Base-by-base conservation (phyloP, 371 early-diverging fungal species). In the Mucor saturninus region DNA sequence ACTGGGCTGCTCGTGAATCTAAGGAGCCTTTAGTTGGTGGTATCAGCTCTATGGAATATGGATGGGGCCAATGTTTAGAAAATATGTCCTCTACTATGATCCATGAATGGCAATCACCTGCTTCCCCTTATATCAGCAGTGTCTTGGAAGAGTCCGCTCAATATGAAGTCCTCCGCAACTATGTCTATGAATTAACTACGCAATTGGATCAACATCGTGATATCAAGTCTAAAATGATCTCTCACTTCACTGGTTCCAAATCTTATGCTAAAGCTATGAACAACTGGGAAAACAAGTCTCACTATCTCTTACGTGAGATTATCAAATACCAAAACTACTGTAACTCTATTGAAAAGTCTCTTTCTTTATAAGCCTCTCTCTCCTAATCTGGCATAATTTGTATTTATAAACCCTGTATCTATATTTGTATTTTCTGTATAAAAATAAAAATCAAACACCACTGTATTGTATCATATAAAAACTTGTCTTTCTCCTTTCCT, bases 1-100 rank as follows among this genome's bases (percentile, higher is more conserved):
- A 90, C 64, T 96, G 96, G 96, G 94, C 96, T 5, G 95, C 96
- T 31, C 76, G 94, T 43, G 88, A 88, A 59, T 90, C 90, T 59
- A 93, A 91, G 67, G 94, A 91, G 56, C 97, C 97, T 4, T 70
- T 96, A 65, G 71, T 85, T 10, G 95, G 95, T 32, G 92, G 92
- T 32, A 88, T 93, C 5, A 86, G 90, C 61, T 95, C 91, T 62
- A 86, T 91, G 78, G 95, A 96, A 71, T 95, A 93, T 63, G 97
- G 97, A 3, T 97, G 97, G 97, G 87, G 89, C 37, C 75, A 78
- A 39, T 82, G 30, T 50, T 30, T 50, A 15, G 26, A 42, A 28
- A 10, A 15, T 42, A 8, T 9, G 4, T 11, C 37, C 2, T 26
- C 30, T 39, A n/a, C 32, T 4, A 26, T 30, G 5, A 56, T 73